Conservation (phyloP, 176 grass and related monocot genomes). For the Rhynchospora tenuis region DNA sequence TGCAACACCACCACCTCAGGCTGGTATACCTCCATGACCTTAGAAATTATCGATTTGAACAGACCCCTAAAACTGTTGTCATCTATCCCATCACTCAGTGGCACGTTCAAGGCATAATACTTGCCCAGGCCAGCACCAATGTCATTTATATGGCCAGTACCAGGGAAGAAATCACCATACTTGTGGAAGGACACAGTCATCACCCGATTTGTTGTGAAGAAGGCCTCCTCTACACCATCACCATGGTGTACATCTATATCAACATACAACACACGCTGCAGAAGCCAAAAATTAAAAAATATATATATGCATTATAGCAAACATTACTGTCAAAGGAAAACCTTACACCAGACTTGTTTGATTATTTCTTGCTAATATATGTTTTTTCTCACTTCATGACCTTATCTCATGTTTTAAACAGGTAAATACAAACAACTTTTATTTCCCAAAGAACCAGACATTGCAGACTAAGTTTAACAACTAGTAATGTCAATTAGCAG, state of each 20-base stretch:
- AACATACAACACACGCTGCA: constrained; percentile 82
- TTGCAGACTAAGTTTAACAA: neutral
- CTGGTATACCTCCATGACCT: constrained; percentile 77
- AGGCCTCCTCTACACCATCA: constrained; percentile 92
- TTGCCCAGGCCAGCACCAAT: constrained; percentile 60
- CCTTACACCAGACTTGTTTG: neutral
- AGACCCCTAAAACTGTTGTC: constrained; percentile 61
- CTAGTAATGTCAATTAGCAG: neutral
- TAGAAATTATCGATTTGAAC: constrained; percentile 71
- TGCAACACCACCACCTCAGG: constrained; percentile 88
- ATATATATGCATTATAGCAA: neutral
- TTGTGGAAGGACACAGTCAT: constrained; percentile 97
- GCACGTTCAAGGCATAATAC: constrained; percentile 82
- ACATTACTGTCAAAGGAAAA: neutral
- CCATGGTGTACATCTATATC: constrained; percentile 99
- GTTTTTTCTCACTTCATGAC: neutral
- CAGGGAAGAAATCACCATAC: constrained; percentile 89
- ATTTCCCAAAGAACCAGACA: neutral
- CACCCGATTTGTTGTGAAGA: constrained; percentile 86
- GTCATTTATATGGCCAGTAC: constrained; percentile 73
- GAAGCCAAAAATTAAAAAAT: neutral
- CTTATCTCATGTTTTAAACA: neutral
- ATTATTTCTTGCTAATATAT: neutral
- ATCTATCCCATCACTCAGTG: constrained; percentile 85
- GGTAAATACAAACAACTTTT: neutral